A percentile compares a stretch with the other conserved stretches of the same genome.
Conservation (phyloP, 139 green algal species). For the Diplosphaera chodatii region DNA sequence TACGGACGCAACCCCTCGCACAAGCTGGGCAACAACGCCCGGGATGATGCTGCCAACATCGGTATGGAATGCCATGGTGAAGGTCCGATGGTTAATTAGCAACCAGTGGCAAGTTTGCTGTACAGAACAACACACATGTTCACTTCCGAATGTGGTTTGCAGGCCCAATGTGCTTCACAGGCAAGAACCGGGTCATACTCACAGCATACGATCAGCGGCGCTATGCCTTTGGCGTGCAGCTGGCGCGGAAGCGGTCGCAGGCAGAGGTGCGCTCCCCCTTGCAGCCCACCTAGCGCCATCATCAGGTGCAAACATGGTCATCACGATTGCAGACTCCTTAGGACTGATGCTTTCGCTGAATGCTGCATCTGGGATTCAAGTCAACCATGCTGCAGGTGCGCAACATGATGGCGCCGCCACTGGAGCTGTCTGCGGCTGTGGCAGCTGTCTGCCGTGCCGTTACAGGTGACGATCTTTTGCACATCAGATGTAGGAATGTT, state of each 20-base stretch:
- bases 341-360: too few species aligned
- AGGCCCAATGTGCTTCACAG: slow-evolving; percentile 17
- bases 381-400: slow-evolving; percentile 54
- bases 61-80: too few species aligned
- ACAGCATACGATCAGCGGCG: slow-evolving; percentile 14
- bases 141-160: too few species aligned
- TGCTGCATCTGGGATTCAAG: too few species aligned
- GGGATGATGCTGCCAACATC: slow-evolving; percentile 63
- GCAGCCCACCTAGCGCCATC: neutral
- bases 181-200: slow-evolving; percentile 20
- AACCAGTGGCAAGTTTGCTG: too few species aligned
- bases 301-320: too few species aligned
- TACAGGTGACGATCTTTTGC: too few species aligned
- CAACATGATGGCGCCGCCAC: slow-evolving; percentile 46
- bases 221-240: slow-evolving; percentile 43
- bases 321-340: too few species aligned
- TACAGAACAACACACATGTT: too few species aligned
- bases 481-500: too few species aligned
- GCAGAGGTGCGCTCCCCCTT: slow-evolving; percentile 18
- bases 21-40: slow-evolving; percentile 67
- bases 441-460: neutral
- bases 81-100: too few species aligned
- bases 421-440: slow-evolving; percentile 23
- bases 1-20: slow-evolving; percentile 30
- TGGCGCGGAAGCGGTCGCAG: slow-evolving; percentile 24